Evolutionary conservation across 2,329 filamentous ascomycete species (phyloP), one percentile per base, ranked within the genome.

Genomic region (Epichloe aotearoae): DNA sequence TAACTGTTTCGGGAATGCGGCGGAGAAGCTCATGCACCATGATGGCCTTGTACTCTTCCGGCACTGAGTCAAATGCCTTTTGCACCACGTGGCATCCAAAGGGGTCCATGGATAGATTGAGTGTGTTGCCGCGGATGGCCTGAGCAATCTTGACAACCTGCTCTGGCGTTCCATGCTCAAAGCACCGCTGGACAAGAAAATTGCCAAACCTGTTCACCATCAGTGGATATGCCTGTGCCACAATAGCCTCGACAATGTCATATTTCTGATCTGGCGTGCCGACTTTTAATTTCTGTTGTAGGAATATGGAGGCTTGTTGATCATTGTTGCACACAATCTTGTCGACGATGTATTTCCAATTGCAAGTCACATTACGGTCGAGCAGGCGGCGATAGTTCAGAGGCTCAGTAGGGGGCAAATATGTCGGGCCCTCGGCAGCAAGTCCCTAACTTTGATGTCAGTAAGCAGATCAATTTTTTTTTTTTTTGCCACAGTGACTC

Each of bases 261-360:
- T 88, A 95, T 69, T 97, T 98, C 66, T 97, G 93, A 62, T 97
- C 90, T 0, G 84, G 77, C 4, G 90, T 96, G 53, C 90, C 90
- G 55, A 96, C 86, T 72, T 98, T 98, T 59, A 98, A 85, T 73
- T 98, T 98, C 71, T 98, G 93, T 67, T 98, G 93, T 43, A 98
- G 75, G 69, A 98, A 98, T 61, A 98, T 97, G 2, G 93, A 98
- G 10, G 94, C 93, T 69, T 98, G 93, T 68, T 98, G 93, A 64
- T 98, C 93, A 66, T 98, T 97, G 72, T 90, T 96, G 79, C 88
- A 94, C 58, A 98, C 90, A 64, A 98, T 98, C 75, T 97, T 97
- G 73, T 98, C 91, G 50, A 98, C 93, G 59, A 98, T 96, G 66
- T 95, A 96, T 71, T 93, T 95, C 93, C 91, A 98, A 72, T 98